A percentile compares a stretch with the other conserved stretches of the same genome.
phyloP scores from a whole-genome alignment of 768 basidiomycete species.

The Suillus bovinus region DNA sequence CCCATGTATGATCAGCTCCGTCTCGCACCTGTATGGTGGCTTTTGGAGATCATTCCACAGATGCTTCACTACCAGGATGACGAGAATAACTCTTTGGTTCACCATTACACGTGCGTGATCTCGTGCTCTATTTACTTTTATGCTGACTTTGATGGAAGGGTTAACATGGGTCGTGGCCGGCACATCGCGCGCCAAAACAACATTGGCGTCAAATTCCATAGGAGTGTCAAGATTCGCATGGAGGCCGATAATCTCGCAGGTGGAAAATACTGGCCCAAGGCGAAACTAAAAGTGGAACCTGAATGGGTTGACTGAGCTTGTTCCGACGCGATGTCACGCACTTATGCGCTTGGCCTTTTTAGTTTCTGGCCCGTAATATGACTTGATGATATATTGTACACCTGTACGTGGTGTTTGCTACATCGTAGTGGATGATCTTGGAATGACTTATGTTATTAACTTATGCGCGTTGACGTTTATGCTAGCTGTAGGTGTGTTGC shows the following conservation, averaged over 20 bases:
- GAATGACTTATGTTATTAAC: not conserved
- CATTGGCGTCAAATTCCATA: slow-evolving; percentile 43
- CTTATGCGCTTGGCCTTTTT: not conserved
- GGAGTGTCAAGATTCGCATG: slow-evolving; percentile 51
- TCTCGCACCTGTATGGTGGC: slow-evolving; percentile 58
- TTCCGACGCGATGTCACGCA: not conserved
- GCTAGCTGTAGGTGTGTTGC: too few species aligned
- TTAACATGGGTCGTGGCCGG: slow-evolving; percentile 44
- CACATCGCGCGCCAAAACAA: slow-evolving; percentile 39
- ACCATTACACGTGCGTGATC: slow-evolving; percentile 19
- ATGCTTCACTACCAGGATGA: slow-evolving; percentile 28
- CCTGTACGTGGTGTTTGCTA: not conserved
- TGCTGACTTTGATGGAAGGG: slow-evolving; percentile 11
- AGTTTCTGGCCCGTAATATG: not conserved
- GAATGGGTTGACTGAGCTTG: slow-evolving; percentile 40
- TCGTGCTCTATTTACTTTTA: not conserved
- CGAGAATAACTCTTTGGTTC: slow-evolving; percentile 18
- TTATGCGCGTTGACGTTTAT: too few species aligned
- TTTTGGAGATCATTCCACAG: slow-evolving; percentile 56
- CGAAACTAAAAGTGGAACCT: slow-evolving; percentile 37
- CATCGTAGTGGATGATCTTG: not conserved
- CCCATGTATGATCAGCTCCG: slow-evolving; percentile 58
- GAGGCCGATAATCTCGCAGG: slow-evolving; percentile 40
- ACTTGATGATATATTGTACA: not conserved
- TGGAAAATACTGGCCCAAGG: slow-evolving; percentile 42